A percentile compares a stretch with the other conserved stretches of the same genome.
Conservation (phyloP, 371 early-diverging fungal genomes). For the Massospora cicadina region DNA sequence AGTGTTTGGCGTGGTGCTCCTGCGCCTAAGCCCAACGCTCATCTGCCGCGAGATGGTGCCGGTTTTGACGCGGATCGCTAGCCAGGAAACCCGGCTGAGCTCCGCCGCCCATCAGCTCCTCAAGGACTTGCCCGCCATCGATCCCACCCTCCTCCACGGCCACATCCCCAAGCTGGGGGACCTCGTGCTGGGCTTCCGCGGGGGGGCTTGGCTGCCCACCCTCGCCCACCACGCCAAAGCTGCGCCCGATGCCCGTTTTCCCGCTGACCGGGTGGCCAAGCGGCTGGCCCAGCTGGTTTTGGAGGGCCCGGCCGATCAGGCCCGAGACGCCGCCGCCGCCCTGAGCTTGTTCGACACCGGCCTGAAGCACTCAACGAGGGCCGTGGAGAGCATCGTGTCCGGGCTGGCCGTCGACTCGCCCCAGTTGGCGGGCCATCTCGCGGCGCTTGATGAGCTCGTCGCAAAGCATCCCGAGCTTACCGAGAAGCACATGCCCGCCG, state of each 20-base stretch:
- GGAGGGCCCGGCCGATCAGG: slow-evolving; percentile 28
- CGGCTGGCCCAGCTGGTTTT: slow-evolving; percentile 24
- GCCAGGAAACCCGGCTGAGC: neutral
- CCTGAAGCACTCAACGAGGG: slow-evolving; percentile 13
- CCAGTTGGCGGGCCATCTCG: slow-evolving; percentile 24
- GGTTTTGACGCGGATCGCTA: slow-evolving; percentile 22
- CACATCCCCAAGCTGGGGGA: slow-evolving; percentile 18
- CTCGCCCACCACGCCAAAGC: slow-evolving; percentile 39
- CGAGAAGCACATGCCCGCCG: slow-evolving; percentile 20
- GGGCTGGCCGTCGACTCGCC: slow-evolving; percentile 18
- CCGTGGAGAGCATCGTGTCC: slow-evolving; percentile 18
- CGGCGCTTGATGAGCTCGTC: slow-evolving; percentile 34
- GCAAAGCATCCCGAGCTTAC: slow-evolving; percentile 27
- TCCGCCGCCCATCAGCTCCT: neutral
- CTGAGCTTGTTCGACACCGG: slow-evolving; percentile 25
- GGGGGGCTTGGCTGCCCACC: slow-evolving; percentile 36
- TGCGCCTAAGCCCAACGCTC: slow-evolving; percentile 42
- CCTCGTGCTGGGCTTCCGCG: slow-evolving; percentile 17
- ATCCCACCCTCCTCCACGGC: slow-evolving; percentile 23
- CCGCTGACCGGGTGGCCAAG: slow-evolving; percentile 4
- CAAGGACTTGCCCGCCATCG: slow-evolving; percentile 21
- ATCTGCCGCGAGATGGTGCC: slow-evolving; percentile 39
- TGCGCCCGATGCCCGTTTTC: slow-evolving; percentile 16
- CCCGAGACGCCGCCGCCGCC: slow-evolving; percentile 37
- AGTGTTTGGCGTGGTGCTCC: slow-evolving; percentile 45